A percentile compares a stretch with the other conserved stretches of the same genome.
These are phyloP conservation scores for Alnus glutinosa DNA, from an alignment of 306 rosid genomes.

Conservation along the genomic window DNA sequence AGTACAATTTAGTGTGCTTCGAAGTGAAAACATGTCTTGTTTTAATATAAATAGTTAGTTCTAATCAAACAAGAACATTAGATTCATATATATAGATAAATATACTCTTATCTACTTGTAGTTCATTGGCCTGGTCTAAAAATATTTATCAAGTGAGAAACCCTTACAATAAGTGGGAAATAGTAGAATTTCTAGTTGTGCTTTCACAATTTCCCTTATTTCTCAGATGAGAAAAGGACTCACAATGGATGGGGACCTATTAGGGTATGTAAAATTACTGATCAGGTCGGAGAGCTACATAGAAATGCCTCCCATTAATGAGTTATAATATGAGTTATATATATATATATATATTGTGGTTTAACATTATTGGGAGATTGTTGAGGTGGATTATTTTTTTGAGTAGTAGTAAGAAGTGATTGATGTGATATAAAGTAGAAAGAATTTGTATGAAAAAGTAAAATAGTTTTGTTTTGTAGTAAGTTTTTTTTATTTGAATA, in stretches of 20 bases:
- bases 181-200: background rate
- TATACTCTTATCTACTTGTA: background rate
- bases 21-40: too few species aligned
- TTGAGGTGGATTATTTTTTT: too few species aligned
- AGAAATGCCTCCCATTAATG: background rate
- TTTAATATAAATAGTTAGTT: too few species aligned
- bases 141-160: background rate
- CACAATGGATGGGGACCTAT: background rate
- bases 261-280: background rate
- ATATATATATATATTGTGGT: background rate
- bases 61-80: background rate
- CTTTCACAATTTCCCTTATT: background rate
- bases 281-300: background rate
- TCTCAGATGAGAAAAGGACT: background rate
- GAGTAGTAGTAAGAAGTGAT: too few species aligned
- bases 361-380: too few species aligned
- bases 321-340: background rate
- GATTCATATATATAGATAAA: background rate
- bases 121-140: background rate
- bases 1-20: too few species aligned
- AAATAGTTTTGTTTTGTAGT: too few species aligned
- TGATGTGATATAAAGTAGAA: too few species aligned
- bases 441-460: too few species aligned
- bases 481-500: too few species aligned
- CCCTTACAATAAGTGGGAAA: background rate